Conservation (phyloP, 1,284 basidiomycete species). For the Puccinia polysora region DNA sequence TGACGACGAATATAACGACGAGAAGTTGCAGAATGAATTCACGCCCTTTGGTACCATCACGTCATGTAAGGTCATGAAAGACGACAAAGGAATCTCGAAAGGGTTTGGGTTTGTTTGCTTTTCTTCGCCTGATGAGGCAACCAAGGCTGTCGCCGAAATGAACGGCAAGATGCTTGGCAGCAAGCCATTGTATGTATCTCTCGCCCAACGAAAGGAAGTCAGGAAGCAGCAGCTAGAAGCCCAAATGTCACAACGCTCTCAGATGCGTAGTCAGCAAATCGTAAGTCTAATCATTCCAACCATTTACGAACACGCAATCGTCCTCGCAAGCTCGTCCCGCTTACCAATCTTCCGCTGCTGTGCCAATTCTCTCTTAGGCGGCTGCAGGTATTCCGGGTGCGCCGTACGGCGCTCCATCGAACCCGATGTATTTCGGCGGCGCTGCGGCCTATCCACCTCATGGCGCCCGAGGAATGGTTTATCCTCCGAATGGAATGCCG, state of each 20-base stretch:
- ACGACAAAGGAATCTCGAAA: conserved; percentile 82
- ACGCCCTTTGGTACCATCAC: conserved; percentile 96
- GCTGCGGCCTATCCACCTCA: conserved; percentile 57
- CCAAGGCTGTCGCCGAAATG: conserved; percentile 99
- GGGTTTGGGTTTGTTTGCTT: conserved; percentile 99
- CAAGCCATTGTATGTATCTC: conserved; percentile 97
- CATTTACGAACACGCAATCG: background rate
- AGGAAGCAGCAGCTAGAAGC: conserved; percentile 97
- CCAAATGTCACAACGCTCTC: conserved; percentile 93
- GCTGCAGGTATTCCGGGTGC: conserved; percentile 74
- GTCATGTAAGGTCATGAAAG: conserved; percentile 98
- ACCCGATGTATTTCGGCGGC: conserved; percentile 47
- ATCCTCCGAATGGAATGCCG: conserved; percentile 60
- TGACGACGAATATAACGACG: conserved; percentile 84
- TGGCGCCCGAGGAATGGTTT: conserved; percentile 73
- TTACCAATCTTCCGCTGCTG: background rate
- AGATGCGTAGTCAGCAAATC: conserved; percentile 89
- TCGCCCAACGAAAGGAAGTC: conserved; percentile 96
- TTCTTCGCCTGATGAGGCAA: conserved; percentile 96
- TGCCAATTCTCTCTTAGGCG: conserved; percentile 53
- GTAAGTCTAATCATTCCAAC: conserved; percentile 12
- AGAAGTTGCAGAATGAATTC: conserved; percentile 89
- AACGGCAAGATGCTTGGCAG: conserved; percentile 99
- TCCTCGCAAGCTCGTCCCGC: background rate
- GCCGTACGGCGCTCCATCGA: conserved; percentile 47